phyloP scores from a whole-genome alignment of 2,329 filamentous ascomycete genomes.

The Mariannaea sp. region DNA sequence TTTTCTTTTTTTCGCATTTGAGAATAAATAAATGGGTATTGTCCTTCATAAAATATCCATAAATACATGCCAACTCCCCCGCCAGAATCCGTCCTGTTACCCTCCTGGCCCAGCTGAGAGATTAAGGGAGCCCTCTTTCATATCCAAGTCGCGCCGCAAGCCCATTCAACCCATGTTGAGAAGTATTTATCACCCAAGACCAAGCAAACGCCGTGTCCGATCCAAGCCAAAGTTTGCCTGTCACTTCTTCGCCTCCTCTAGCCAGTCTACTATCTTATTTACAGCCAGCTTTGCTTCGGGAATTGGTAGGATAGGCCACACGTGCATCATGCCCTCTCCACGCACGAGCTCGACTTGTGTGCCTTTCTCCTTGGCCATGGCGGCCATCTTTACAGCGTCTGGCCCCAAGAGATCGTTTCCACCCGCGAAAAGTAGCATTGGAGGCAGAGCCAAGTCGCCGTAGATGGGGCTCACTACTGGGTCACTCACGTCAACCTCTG shows the following conservation, averaged over 20 bases:
- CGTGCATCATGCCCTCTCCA: conserved; percentile 42
- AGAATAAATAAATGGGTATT: not conserved
- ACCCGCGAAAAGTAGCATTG: conserved; percentile 39
- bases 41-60: not conserved
- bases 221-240: not conserved
- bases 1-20: not conserved
- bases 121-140: not conserved
- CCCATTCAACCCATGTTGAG: not conserved
- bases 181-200: not conserved
- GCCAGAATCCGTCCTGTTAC: not conserved
- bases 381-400: conserved; percentile 38
- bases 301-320: conserved; percentile 40
- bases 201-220: conserved; percentile 20
- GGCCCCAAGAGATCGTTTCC: conserved; percentile 38
- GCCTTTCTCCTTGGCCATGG: conserved; percentile 33
- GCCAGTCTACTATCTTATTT: conserved; percentile 37
- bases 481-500: conserved; percentile 35
- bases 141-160: not conserved
- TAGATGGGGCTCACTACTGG: conserved; percentile 39
- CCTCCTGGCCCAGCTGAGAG: not conserved
- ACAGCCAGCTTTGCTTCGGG: conserved; percentile 37
- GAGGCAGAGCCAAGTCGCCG: conserved; percentile 38
- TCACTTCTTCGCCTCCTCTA: conserved; percentile 24
- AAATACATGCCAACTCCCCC: conserved; percentile 5
- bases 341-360: conserved; percentile 36